Evolutionary conservation across 1,139 yeast genomes (phyloP).

Genomic region (Suhomyces ambrosiae): DNA sequence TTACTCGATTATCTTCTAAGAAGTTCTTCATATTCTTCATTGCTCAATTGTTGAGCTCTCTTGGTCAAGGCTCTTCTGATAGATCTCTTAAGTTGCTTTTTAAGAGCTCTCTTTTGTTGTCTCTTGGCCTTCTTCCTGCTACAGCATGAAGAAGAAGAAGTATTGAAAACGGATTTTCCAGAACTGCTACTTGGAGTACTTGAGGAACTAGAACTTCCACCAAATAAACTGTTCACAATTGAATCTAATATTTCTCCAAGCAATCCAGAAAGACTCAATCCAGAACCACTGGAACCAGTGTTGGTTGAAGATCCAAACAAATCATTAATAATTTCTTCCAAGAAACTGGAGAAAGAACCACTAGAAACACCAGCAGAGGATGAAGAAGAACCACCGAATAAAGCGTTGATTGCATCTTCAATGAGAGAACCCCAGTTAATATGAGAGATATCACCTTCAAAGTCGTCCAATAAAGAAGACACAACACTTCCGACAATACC

Average conservation of each 20-base stretch:
- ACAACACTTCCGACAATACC: slow-evolving; percentile 18
- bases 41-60: slow-evolving; percentile 18
- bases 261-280: slow-evolving; percentile 10
- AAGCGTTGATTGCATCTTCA: slow-evolving; percentile 15
- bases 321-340: slow-evolving; percentile 17
- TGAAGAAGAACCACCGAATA: slow-evolving; percentile 21
- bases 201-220: slow-evolving; percentile 9
- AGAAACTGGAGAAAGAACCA: slow-evolving; percentile 14
- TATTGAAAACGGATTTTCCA: slow-evolving; percentile 13
- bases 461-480: slow-evolving; percentile 14
- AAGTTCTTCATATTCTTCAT: slow-evolving; percentile 16
- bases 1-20: slow-evolving; percentile 9
- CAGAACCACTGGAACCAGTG: slow-evolving; percentile 9
- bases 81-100: slow-evolving; percentile 21
- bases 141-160: slow-evolving; percentile 23
- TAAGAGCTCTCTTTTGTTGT: slow-evolving; percentile 22
- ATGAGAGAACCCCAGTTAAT: slow-evolving; percentile 12
- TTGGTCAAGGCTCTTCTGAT: slow-evolving; percentile 21
- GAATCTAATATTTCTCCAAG: slow-evolving; percentile 14
- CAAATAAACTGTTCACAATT: slow-evolving; percentile 14
- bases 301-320: slow-evolving; percentile 18
- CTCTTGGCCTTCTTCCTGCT: slow-evolving; percentile 18
- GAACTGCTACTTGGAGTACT: slow-evolving; percentile 5
- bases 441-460: slow-evolving; percentile 11
- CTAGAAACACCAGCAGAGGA: slow-evolving; percentile 9